Evolutionary conservation across 1,284 basidiomycete genomes (phyloP), one percentile per base, ranked within the genome.

Genomic region (Leccinum subspadiceum): DNA sequence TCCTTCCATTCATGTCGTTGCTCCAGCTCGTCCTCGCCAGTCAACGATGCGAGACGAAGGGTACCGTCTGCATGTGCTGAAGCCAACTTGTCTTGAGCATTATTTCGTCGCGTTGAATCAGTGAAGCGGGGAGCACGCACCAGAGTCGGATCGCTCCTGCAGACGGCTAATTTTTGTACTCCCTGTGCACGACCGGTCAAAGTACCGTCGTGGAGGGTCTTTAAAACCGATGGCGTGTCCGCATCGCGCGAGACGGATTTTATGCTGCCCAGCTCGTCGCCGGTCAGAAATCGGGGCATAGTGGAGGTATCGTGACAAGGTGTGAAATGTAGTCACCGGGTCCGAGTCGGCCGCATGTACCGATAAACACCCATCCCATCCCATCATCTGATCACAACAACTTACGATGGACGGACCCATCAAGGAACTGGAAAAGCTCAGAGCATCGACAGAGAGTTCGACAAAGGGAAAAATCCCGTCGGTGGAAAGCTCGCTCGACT

Each of bases 381-480:
- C 29, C 59, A 49, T n/a, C 33, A 33, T 26, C 35, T 17, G 22
- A 31, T 20, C 29, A 49, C 9, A 26, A 54, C 39, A 41, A 29
- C 54, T 17, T 50, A 54, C 61, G 57, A 91, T 92, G 90, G 89
- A 92, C 56, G 82, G 76, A 4, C 79, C 85, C 50, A 74, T 90
- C 63, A 92, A 89, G 72, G 90, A 93, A 70, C 79, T 93, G 13
- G 80, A 80, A 39, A 92, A 84, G 74, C 82, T 92, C 54, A 87
- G 90, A 72, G 82, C 83, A 63, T 75, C 87, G 41, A 82, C 84
- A 1, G 78, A 81, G 13, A 68, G 69, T 39, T 68, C 74, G 15
- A 60, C 73, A 61, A 77, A 83, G 79, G 80, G 79, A 17, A 90
- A 87, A 73, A 71, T 76, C 0, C 78, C 81, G 5, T 82, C 88